Conservation (phyloP, 495 filamentous ascomycete species). For the Aspergillus sclerotioniger region DNA sequence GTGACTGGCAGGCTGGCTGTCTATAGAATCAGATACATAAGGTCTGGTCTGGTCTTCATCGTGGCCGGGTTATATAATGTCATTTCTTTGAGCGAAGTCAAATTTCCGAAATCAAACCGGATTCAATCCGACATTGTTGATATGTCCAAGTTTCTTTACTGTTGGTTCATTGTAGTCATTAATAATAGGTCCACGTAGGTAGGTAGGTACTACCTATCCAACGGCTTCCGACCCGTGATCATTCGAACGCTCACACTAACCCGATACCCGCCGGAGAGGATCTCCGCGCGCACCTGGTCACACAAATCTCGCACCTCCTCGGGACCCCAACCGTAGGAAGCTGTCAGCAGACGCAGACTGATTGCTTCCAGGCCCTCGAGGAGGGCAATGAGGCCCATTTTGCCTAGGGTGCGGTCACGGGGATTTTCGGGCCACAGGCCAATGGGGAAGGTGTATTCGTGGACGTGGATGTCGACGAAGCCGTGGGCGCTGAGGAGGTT, state of each 20-base stretch:
- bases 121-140: too few relatives aligned
- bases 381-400: conserved; percentile 62
- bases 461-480: conserved; percentile 58
- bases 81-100: too few relatives aligned
- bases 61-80: too few relatives aligned
- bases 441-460: conserved; percentile 58
- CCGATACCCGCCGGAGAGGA: conserved; percentile 40
- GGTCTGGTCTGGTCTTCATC: not conserved
- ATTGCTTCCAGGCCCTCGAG: conserved; percentile 65
- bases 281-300: conserved; percentile 50
- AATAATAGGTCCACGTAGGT: too few relatives aligned
- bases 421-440: conserved; percentile 54
- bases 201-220: not conserved
- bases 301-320: conserved; percentile 56
- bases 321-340: conserved; percentile 53
- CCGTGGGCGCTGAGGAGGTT: conserved; percentile 52
- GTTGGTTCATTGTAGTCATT: too few relatives aligned
- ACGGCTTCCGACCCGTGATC: conserved; percentile 57
- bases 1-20: not conserved
- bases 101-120: too few relatives aligned
- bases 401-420: conserved; percentile 55
- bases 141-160: too few relatives aligned
- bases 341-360: conserved; percentile 60
- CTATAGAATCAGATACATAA: conserved; percentile 7
- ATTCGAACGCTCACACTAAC: conserved; percentile 50